Evolutionary conservation across 371 early-diverging fungal genomes (phyloP).

Genomic region (Homolaphlyctis polyrhiza): DNA sequence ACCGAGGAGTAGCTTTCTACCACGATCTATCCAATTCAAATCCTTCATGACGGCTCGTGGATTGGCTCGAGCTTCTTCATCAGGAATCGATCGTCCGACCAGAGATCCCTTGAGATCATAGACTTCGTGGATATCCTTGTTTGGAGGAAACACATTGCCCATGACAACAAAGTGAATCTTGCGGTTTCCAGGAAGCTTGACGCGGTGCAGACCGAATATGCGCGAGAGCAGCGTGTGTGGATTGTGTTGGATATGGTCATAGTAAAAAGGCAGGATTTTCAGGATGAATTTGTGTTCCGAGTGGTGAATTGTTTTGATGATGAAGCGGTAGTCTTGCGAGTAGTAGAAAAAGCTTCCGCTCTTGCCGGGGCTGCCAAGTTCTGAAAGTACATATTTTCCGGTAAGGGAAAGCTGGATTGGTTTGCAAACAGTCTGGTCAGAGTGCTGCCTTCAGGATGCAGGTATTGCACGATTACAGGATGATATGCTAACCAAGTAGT

Average conservation of each 20-base stretch:
- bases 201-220: slow-evolving; percentile 92
- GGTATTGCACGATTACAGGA: slow-evolving; percentile 43
- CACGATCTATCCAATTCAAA: slow-evolving; percentile 82
- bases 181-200: slow-evolving; percentile 83
- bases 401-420: slow-evolving; percentile 80
- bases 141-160: slow-evolving; percentile 95
- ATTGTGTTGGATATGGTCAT: slow-evolving; percentile 74
- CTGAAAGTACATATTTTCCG: slow-evolving; percentile 91
- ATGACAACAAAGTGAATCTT: slow-evolving; percentile 98
- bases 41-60: slow-evolving; percentile 90
- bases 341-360: slow-evolving; percentile 95
- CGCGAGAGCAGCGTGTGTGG: slow-evolving; percentile 92
- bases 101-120: slow-evolving; percentile 95
- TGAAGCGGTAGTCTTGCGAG: slow-evolving; percentile 93
- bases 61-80: slow-evolving; percentile 63
- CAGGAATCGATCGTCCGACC: slow-evolving; percentile 68
- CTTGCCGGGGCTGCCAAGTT: slow-evolving; percentile 93
- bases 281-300: slow-evolving; percentile 90
- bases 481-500: no score
- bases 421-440: not conserved
- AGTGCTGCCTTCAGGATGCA: no score
- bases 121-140: slow-evolving; percentile 92
- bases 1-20: slow-evolving; percentile 73
- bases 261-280: slow-evolving; percentile 79
- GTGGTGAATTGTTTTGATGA: slow-evolving; percentile 95